These are phyloP conservation scores for Arthrobotrys iridis DNA, from an alignment of 2,329 filamentous ascomycete genomes.

Conservation along the genomic window DNA sequence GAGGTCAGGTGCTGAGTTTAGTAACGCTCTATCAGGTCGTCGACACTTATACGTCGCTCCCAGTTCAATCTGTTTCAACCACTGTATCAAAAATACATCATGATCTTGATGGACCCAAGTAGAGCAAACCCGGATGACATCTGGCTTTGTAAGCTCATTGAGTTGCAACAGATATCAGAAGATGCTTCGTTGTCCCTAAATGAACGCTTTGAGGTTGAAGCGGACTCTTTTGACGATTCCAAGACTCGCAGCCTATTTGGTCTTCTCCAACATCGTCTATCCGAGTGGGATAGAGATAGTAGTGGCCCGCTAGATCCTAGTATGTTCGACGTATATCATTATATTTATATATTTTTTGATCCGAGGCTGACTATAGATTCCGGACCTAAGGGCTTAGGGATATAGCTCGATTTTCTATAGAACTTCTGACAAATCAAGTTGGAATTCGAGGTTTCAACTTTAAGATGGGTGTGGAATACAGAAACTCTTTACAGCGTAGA, in stretches of 20 bases:
- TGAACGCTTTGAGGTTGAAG: neutral
- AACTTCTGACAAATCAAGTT: constrained; percentile 7
- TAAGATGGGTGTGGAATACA: constrained; percentile 10
- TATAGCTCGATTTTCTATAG: neutral
- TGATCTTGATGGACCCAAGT: neutral
- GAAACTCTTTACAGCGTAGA: neutral
- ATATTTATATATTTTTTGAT: neutral
- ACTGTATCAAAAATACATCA: constrained; percentile 1
- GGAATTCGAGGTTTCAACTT: constrained; percentile 11
- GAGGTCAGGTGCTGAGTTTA: too few relatives aligned
- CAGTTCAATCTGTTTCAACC: constrained; percentile 13
- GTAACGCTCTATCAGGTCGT: neutral
- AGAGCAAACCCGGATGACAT: neutral
- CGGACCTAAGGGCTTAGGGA: neutral
- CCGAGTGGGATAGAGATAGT: neutral
- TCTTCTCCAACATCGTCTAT: neutral
- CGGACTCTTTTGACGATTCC: constrained; percentile 18
- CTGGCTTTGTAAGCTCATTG: constrained; percentile 15
- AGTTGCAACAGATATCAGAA: constrained; percentile 21
- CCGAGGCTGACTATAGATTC: neutral
- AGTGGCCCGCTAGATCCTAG: neutral
- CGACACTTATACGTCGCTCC: constrained; percentile 6
- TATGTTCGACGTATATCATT: neutral
- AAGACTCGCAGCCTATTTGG: neutral
- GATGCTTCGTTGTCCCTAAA: constrained; percentile 18